Conservation (phyloP, 495 filamentous ascomycete genomes). For the Hypoxylon perforatum region DNA sequence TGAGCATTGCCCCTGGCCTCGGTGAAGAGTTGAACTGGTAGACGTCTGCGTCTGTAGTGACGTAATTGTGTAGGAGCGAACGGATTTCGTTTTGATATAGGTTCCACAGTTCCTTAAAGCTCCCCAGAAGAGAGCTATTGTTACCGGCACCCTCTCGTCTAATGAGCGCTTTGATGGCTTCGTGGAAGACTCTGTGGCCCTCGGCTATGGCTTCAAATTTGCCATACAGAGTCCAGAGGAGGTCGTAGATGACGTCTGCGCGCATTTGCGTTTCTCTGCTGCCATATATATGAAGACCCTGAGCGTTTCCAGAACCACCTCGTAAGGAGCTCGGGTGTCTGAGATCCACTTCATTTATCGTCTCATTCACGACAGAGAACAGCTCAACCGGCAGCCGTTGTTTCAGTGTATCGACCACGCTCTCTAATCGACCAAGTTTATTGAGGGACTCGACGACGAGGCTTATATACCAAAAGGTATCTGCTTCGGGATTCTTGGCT, state of each 20-base stretch:
- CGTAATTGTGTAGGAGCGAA: constrained; percentile 93
- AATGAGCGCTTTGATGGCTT: constrained; percentile 84
- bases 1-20: constrained; percentile 50
- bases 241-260: constrained; percentile 85
- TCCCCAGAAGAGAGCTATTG: constrained; percentile 71
- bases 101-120: constrained; percentile 95
- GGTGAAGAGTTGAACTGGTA: constrained; percentile 63
- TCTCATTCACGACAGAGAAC: constrained; percentile 92
- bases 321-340: constrained; percentile 81
- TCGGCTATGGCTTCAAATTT: constrained; percentile 98
- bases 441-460: constrained; percentile 89
- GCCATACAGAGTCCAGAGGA: constrained; percentile 90
- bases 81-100: constrained; percentile 80
- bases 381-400: constrained; percentile 94
- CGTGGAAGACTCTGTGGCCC: constrained; percentile 92
- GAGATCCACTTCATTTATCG: constrained; percentile 91
- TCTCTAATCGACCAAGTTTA: constrained; percentile 84
- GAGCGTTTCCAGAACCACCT: constrained; percentile 61
- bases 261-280: constrained; percentile 75
- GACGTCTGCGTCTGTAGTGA: constrained; percentile 89
- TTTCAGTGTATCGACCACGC: constrained; percentile 88
- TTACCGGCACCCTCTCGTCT: constrained; percentile 76
- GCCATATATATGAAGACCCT: constrained; percentile 72
- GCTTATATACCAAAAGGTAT: constrained; percentile 92
- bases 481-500: constrained; percentile 91